Conservation (phyloP, 2,329 filamentous ascomycete genomes). For the Monilinia vaccinii-corymbosi region DNA sequence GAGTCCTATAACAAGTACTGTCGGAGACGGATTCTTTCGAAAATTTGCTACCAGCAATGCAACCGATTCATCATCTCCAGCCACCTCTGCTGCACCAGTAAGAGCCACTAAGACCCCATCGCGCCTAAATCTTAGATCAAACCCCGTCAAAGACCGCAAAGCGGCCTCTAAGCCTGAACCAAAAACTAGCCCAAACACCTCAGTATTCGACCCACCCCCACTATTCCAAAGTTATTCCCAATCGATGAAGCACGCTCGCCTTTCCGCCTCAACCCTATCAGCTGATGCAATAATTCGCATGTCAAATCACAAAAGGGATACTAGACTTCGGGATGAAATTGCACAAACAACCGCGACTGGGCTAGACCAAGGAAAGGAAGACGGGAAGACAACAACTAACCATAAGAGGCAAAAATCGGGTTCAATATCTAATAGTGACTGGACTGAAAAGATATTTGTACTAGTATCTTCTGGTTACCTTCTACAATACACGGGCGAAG, state of each 20-base stretch:
- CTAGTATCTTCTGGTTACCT: slow-evolving; percentile 61
- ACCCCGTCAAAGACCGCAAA: slow-evolving; percentile 18
- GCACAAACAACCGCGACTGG: slow-evolving; percentile 24
- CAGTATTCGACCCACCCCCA: slow-evolving; percentile 58
- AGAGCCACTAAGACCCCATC: slow-evolving; percentile 15
- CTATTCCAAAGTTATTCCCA: slow-evolving; percentile 84
- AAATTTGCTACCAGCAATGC: slow-evolving; percentile 11
- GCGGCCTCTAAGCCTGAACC: slow-evolving; percentile 12
- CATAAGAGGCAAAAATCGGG: slow-evolving; percentile 29
- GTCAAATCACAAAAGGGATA: slow-evolving; percentile 42
- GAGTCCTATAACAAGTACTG: slow-evolving; percentile 15
- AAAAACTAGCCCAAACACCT: slow-evolving; percentile 17
- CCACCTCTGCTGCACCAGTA: slow-evolving; percentile 13
- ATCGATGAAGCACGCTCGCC: slow-evolving; percentile 63
- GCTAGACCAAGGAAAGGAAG: slow-evolving; percentile 10
- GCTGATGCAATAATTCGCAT: slow-evolving; percentile 60
- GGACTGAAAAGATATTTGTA: slow-evolving; percentile 65
- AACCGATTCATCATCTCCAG: slow-evolving; percentile 9
- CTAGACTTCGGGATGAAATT: slow-evolving; percentile 33
- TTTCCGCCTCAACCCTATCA: slow-evolving; percentile 58
- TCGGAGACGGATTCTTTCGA: slow-evolving; percentile 13
- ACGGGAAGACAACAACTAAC: slow-evolving; percentile 35
- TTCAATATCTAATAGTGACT: slow-evolving; percentile 42
- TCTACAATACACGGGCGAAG: slow-evolving; percentile 64
- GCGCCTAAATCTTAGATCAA: slow-evolving; percentile 22